Evolutionary conservation across 2,329 filamentous ascomycete genomes (phyloP), one percentile per base, ranked within the genome.

Genomic region (Lachnellula arida): DNA sequence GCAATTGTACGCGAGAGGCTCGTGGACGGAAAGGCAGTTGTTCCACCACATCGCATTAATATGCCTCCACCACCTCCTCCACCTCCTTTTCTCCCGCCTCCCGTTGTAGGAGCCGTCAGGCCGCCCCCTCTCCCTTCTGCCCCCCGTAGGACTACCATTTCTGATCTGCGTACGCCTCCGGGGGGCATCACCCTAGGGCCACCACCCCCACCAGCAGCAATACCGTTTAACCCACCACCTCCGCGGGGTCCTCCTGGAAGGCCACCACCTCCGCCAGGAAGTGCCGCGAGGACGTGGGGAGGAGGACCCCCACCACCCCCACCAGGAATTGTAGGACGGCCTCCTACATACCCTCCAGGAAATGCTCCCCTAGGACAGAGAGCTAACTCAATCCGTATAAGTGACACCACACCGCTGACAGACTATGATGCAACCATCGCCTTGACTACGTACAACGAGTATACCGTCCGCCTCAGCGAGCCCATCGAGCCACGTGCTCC

Each of bases 1-100:
- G 65, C 58, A 4, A 67, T 68, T 22, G 40, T 65, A 15, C 56
- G 63, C 22, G 65, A 67, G 49, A 59, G 61, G n/a, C 37, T 63
- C 2, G 23, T 63, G 1, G 54, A 65, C 49, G 65, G 58, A 2
- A 58, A 65, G 17, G 35, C 53, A 6, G n/a, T 58, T 17, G 23
- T 55, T 34, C 48, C 49, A 34, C 48, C 35, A 14, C n/a, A 17
- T 51, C 42, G 7, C 12, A 37, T 42, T 23, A 34, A 17, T 15
- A 17, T 19, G 12, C 34, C 44, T 6, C 32, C 35, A 11, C 46
- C 46, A 22, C 32, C 43, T 19, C 4, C 34, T 17, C 40, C 51
- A 7, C 22, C 19, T 22, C 14, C 54, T 35, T 37, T 53, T 54
- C 47, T 12, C 34, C 17, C 19, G 8, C 35, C 53, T 11, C 50